Base-by-base conservation (phyloP, 208 protist species). In the Porcisia hertigi region DNA sequence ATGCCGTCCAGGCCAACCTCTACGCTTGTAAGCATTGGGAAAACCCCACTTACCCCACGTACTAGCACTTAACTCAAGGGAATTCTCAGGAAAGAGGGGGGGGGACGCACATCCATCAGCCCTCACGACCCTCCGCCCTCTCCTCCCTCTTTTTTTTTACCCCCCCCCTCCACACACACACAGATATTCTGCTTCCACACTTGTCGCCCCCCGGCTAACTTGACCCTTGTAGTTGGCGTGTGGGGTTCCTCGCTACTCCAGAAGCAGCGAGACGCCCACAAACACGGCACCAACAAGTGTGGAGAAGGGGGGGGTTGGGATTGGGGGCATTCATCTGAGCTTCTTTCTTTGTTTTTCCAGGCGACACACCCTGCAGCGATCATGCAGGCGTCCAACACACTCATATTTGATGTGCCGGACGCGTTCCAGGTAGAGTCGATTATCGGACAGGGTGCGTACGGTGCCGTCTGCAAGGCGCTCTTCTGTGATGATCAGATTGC, bases 381-480 rank as follows among this genome's bases (percentile, higher is more conserved):
- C 23, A 84, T 86, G 73, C 70, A 85, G 67, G 71, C 79, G 55
- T 87, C 69, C 25, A 84, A 80, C 74, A 83, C 79, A 3, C 79
- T 97, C 47, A 92, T 96, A 54, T 97, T 97, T 75, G 92, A 97
- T 63, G 92, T 97, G 18, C 94, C 94, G 41, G 82, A 86, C n/a
- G 80, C 89, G 49, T 98, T 97, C 77, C 78, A 87, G 73, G 93
- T 96, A 45, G 90, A 95, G 79, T 94, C 90, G n/a, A 96, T 97
- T 63, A 92, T 97, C 74, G 95, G 95, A 36, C 92, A 98, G 70
- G 96, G 96, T 25, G 92, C 96, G 11, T 98, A 98, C 82, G 96
- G 96, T 25, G 94, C 91, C n/a, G 96, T 98, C 20, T 98, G 91
- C 84, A 94, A 94, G 76, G 96, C 96, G 1, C 60, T 81, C n/a